Conservation (phyloP, 75 land plant genomes). For the Cryptomeria japonica region DNA sequence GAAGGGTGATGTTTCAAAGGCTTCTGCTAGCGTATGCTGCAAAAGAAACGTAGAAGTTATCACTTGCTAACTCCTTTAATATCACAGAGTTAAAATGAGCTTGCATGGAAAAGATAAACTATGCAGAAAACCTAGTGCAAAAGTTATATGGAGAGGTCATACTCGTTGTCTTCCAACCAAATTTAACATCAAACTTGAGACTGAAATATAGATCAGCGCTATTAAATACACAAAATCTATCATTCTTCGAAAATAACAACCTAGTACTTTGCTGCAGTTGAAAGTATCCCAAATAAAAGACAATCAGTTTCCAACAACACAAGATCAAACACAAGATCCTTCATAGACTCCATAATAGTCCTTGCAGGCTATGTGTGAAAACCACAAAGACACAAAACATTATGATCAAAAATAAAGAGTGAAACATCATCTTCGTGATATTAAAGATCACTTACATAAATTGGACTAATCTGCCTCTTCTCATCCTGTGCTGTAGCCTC, state of each 20-base stretch:
- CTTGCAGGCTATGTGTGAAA: neutral
- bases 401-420: neutral
- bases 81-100: neutral
- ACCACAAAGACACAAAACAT: neutral
- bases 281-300: neutral
- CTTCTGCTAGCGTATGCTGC: constrained; percentile 81
- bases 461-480: too few relatives aligned
- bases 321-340: neutral
- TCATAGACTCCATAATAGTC: neutral
- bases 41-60: constrained; percentile 6
- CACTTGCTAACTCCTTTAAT: neutral
- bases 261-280: too few relatives aligned
- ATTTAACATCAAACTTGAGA: neutral
- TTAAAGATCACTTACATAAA: too few relatives aligned
- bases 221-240: too few relatives aligned
- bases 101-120: neutral
- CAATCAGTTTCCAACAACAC: neutral
- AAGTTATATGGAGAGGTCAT: neutral
- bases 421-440: neutral
- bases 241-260: too few relatives aligned
- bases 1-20: constrained; percentile 94
- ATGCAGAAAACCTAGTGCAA: neutral
- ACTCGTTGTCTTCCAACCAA: neutral
- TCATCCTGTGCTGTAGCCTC: too few relatives aligned
- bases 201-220: neutral